Base-by-base conservation (phyloP, 2,329 filamentous ascomycete species). In the Trichoderma endophyticum region DNA sequence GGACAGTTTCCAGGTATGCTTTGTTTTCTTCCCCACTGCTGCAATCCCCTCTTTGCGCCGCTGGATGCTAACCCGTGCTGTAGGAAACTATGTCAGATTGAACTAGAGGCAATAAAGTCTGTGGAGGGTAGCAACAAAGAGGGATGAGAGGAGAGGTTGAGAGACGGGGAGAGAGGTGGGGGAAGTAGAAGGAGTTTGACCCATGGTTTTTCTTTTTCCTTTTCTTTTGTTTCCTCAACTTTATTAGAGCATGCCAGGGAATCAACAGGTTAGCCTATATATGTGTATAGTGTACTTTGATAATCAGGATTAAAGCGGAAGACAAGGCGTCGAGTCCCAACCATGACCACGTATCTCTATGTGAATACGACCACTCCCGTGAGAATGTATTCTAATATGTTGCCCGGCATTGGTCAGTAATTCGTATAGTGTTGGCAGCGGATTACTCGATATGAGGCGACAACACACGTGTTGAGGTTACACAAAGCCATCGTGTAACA, bases 1-100 rank as follows among this genome's bases (percentile, higher is more conserved):
- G 96, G 96, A 30, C 95, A 98, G 79, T 99, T 99, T 81, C 96
- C 96, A 83, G 96, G 96, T 97, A 86, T 80, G 70, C 30, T 26
- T 61, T 28, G n/a, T 54, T 6, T 1, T 43, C 26, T 56, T 61
- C n/a, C n/a, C 5, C 21, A 24, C 30, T 43, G 26, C 14, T 48
- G 6, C n/a, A 56, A 6, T 30, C 26, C 3, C 8, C 11, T n/a
- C 1, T 48, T 15, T 48, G 15, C 5, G 21, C 9, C 2, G 15
- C 51, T 28, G 4, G n/a, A 66, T n/a, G n/a, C 70, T 62, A 59
- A 60, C n/a, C 18, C 7, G 9, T 24, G n/a, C 26, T 32, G 6
- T 6, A 73, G 72, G 72, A 39, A 73, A 73, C 9, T 73, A 73
- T 24, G 72, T 73, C 18, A 67, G 62, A 21, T n/a, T 73, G 69